Base-by-base conservation (phyloP, 1,139 yeast genomes). In the Sugiyamaella xylanicola region DNA sequence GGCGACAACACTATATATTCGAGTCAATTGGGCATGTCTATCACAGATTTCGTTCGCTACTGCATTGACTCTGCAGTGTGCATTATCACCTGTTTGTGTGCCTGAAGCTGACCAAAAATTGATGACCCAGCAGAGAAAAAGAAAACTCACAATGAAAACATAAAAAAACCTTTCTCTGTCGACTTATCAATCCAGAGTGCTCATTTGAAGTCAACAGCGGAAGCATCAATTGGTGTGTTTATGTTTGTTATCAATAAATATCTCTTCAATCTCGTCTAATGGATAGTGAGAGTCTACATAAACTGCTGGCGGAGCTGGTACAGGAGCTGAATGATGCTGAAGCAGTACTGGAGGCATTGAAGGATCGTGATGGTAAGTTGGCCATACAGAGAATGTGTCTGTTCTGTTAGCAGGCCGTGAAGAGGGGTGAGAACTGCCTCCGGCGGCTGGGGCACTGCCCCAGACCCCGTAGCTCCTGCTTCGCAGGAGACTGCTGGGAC, bases 281-380 rank as follows among this genome's bases (percentile, higher is more conserved):
- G 59, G 59, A 56, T 29, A 35, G 35, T 21, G 25, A 20, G 2
- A 54, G 57, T 29, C 41, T 56, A 22, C 47, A 42, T 17, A 48
- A 19, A 35, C 55, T 54, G 36, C 52, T 61, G 50, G 50, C 44
- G 2, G 64, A 61, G 55, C 59, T 61, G 35, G 53, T 55, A 42
- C 61, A 56, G 48, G 64, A 61, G 52, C 44, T 49, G 41, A 47
- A 48, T 16, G 64, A 61, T 39, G 64, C 58, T 13, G 56, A 59
- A 45, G 56, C 57, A n/a, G 61, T 61, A 4, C 59, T 61, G n/a
- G 53, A 53, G 11, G 62, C 58, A 8, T 51, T 61, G 17, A 42
- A 50, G 17, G 62, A 57, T 16, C 54, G 64, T 22, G 44, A 48
- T 21, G 64, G 64, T 61, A 53, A 16, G 64, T 53, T 7, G 9